Evolutionary conservation across 768 basidiomycete species (phyloP).

Genomic region (Leccinum aurantiacum): DNA sequence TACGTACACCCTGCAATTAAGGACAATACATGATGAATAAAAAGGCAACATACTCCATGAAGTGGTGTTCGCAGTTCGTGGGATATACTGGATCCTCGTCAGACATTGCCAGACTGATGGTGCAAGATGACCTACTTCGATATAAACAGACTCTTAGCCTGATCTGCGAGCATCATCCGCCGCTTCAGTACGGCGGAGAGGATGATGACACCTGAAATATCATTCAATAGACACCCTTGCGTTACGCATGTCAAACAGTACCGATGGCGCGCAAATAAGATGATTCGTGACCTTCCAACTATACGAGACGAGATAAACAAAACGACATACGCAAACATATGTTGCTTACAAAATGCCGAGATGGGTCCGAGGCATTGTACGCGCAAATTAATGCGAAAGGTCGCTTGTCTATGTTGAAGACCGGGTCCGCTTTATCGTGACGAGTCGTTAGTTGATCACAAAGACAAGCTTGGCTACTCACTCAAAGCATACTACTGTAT

Average conservation of each 20-base stretch:
- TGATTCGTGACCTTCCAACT: constrained; percentile 87
- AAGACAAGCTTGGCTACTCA: constrained; percentile 39
- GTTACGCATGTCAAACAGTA: constrained; percentile 21
- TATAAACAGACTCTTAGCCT: constrained; percentile 89
- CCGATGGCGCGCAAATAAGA: constrained; percentile 92
- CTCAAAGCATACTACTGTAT: constrained; percentile 87
- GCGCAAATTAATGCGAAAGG: constrained; percentile 91
- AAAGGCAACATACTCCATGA: constrained; percentile 63
- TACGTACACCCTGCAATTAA: constrained; percentile 25
- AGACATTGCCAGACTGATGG: constrained; percentile 5
- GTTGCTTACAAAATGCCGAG: constrained; percentile 70
- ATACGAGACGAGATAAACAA: constrained; percentile 11
- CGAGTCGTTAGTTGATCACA: constrained; percentile 7
- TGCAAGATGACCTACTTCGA: constrained; percentile 61
- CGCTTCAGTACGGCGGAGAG: constrained; percentile 90
- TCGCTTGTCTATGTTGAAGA: constrained; percentile 90
- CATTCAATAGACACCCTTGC: constrained; percentile 5
- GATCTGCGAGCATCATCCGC: constrained; percentile 91
- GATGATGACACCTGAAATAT: constrained; percentile 73
- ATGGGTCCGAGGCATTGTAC: constrained; percentile 81
- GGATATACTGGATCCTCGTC: constrained; percentile 61
- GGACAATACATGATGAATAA: background rate
- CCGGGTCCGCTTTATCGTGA: constrained; percentile 69
- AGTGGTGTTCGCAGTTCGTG: constrained; percentile 90
- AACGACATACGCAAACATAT: background rate